Base-by-base conservation (phyloP, 2,329 filamentous ascomycete species). In the Exophiala dermatitidis region DNA sequence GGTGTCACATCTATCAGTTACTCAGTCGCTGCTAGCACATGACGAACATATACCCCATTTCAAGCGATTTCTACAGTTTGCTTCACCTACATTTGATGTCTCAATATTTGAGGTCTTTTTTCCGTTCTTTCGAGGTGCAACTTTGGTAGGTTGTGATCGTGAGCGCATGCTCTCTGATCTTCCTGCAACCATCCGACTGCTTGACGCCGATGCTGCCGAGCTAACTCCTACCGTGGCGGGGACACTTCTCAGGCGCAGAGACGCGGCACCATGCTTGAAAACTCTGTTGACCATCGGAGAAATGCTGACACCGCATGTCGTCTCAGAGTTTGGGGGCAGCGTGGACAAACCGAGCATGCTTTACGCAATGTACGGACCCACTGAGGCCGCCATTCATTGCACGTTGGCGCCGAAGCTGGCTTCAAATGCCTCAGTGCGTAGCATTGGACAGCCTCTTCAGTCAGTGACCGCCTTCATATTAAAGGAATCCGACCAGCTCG, bases 81-180 rank as follows among this genome's bases (percentile, higher is more conserved):
- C 90, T 3, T 85, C 89, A 2, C 88, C 90, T 0, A 95, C 90
- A 0, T 96, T 96, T 66, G 90, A 96, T 68, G 90, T 96, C 5
- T 95, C 88, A 0, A 85, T 95, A 4, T 96, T 96, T 66, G 90
- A 96, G 66, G 90, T 94, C 4, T 95, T 95, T 75, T 95, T 95
- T 60, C 86, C 90, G 0, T 73, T 90, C 10, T 85, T 83, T 57
- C 77, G 88, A 53, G 86, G 86, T 2, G 74, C 74, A 26, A 95
- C 88, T 0, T 72, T 96, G 1, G 80, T 91, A 45, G 80, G 81
- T 51, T 88, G 84, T 60, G 78, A 82, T 52, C 80, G 90, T 30
- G 74, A 76, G 46, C 74, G 80, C 33, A 81, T 95, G 74, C 75
- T 96, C 40, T 80, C 86, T 57, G 83, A 95, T 64, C 77, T 96